Evolutionary conservation across 345 rosid genomes (phyloP).

Genomic region (Raphanus raphanistrum): DNA sequence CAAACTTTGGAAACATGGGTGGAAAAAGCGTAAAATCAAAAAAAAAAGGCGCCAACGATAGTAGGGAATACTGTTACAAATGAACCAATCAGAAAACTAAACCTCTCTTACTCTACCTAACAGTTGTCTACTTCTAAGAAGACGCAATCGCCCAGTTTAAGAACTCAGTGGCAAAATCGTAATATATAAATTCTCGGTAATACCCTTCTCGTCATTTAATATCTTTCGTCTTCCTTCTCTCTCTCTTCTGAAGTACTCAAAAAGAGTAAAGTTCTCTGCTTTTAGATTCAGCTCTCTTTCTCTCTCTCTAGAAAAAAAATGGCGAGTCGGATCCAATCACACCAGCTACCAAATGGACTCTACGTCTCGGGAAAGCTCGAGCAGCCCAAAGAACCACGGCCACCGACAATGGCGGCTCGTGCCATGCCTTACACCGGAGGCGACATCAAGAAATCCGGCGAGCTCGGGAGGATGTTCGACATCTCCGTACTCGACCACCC

Average conservation of each 20-base stretch:
- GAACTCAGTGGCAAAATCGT: conserved; percentile 34
- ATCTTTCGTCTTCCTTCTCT: conserved; percentile 18
- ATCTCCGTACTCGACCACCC: conserved; percentile 54
- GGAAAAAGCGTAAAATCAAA: conserved; percentile 7
- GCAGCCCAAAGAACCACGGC: conserved; percentile 59
- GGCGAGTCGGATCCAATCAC: conserved; percentile 80
- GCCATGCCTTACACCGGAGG: conserved; percentile 93
- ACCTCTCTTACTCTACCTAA: not conserved
- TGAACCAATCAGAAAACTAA: conserved; percentile 23
- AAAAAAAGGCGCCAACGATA: conserved; percentile 25
- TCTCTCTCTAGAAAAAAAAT: conserved; percentile 50
- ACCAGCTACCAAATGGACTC: conserved; percentile 82
- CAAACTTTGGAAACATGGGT: not conserved
- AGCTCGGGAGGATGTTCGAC: conserved; percentile 93
- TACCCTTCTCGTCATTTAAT: conserved; percentile 40
- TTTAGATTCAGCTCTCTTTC: conserved; percentile 4
- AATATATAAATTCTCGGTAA: not conserved
- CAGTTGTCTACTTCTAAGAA: conserved; percentile 21
- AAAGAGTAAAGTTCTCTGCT: conserved; percentile 39
- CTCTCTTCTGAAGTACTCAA: conserved; percentile 40
- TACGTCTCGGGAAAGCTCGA: conserved; percentile 82
- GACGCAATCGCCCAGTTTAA: conserved; percentile 6
- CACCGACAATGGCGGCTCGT: conserved; percentile 75
- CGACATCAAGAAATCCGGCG: conserved; percentile 90
- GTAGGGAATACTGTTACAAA: conserved; percentile 27